Evolutionary conservation across 208 protist species (phyloP).

Genomic region (Trypanosoma conorhini): DNA sequence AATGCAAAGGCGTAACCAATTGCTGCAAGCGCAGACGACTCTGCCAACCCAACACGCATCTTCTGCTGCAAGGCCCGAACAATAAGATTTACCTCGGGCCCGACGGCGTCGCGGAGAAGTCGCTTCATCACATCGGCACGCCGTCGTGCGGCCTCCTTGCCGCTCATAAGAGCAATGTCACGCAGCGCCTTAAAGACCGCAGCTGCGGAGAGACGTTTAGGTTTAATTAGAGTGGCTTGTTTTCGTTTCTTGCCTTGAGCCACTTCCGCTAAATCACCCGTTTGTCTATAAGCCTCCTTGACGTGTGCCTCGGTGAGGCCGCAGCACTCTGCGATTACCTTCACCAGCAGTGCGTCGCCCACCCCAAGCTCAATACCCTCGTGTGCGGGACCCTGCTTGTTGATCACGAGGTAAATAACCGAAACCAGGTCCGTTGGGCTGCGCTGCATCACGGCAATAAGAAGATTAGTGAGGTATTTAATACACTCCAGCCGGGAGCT

Average conservation of each 20-base stretch:
- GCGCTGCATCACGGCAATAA: conserved; percentile 84
- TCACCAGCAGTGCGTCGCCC: conserved; percentile 96
- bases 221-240: conserved; percentile 91
- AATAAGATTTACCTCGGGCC: conserved; percentile 95
- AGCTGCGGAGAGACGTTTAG: conserved; percentile 88
- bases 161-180: conserved; percentile 91
- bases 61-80: conserved; percentile 97
- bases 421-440: conserved; percentile 87
- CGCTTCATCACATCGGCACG: conserved; percentile 94
- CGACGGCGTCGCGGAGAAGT: conserved; percentile 91
- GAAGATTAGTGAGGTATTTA: conserved; percentile 78
- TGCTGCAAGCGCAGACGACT: conserved; percentile 94
- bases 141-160: conserved; percentile 89
- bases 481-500: conserved; percentile 90
- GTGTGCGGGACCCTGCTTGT: conserved; percentile 96
- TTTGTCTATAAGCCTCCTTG: conserved; percentile 87
- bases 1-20: conserved; percentile 94
- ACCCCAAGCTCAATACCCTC: conserved; percentile 98
- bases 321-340: conserved; percentile 94
- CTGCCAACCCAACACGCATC: conserved; percentile 98
- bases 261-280: conserved; percentile 96
- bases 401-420: conserved; percentile 94
- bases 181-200: conserved; percentile 90
- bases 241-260: conserved; percentile 88
- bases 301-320: conserved; percentile 86